Evolutionary conservation across 768 basidiomycete species (phyloP), one percentile per base, ranked within the genome.

Genomic region (Phylloporus rhodoxanthus): DNA sequence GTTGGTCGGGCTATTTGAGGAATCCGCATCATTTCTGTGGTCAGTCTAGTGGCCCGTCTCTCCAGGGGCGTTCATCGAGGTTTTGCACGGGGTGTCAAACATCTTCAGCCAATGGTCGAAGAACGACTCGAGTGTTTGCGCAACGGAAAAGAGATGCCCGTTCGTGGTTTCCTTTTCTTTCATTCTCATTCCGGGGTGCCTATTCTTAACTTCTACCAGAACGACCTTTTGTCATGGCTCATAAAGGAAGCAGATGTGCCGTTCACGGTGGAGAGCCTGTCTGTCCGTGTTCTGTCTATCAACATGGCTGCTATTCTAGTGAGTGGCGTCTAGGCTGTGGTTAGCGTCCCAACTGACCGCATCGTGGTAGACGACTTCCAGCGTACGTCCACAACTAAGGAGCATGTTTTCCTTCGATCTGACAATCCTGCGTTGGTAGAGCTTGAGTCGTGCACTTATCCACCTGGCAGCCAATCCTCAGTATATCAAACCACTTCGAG

Each of bases 171-270:
- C n/a, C n/a, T n/a, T n/a, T n/a, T n/a, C n/a, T 34, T 4, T 10
- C 10, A 11, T 23, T 39, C 38, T 51, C 19, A 45, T 26, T 5
- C 4, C 17, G 40, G 49, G 23, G 23, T 23, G 6, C 23, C 23
- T 5, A 23, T 23, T 23, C 23, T 23, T 23, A n/a, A 21, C 10
- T 8, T n/a, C 20, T 3, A 2, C 43, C 34, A 70, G 70, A 59
- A 62, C 25, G 69, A 73, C 46, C 41, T 70, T 39, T 47, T 72
- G 10, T 51, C 54, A 4, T 73, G 71, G 69, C 21, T 69, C 8
- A 56, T 71, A 21, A 61, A 65, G 9, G 61, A 55, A 6, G 61
- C 63, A 1, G 30, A 52, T 1, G 21, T 53, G 28, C 48, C 63
- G 20, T n/a, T 29, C 10, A 28, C 45, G 8, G 48, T 13, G 11